These are phyloP conservation scores for Melastoma candidum DNA, from an alignment of 441 rosid genomes.

Conservation along the genomic window DNA sequence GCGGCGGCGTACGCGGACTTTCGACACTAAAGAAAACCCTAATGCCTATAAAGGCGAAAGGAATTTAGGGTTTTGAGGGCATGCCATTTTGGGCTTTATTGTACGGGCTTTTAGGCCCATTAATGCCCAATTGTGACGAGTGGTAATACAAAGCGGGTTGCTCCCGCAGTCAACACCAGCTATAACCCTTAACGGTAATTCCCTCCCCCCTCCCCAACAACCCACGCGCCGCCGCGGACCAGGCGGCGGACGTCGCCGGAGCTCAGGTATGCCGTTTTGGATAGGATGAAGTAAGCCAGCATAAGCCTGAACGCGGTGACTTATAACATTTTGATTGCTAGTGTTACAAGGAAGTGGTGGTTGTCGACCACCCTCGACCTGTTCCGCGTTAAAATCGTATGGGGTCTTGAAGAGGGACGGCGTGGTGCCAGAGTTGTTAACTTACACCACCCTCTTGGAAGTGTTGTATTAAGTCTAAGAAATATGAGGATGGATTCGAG, in stretches of 20 bases:
- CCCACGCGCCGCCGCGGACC: too few species aligned
- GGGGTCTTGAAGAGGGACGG: conserved; percentile 42
- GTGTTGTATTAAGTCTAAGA: conserved; percentile 41
- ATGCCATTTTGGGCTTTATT: too few species aligned
- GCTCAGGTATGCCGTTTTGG: conserved; percentile 43
- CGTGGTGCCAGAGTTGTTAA: conserved; percentile 39
- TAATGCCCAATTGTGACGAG: too few species aligned
- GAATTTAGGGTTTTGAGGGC: too few species aligned
- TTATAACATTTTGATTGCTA: conserved; percentile 61
- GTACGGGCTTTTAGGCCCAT: too few species aligned
- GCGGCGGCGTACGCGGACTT: too few species aligned
- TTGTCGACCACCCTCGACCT: conserved; percentile 32
- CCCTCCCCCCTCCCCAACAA: too few species aligned
- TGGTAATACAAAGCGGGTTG: too few species aligned
- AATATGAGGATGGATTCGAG: conserved; percentile 47
- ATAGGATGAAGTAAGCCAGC: conserved; percentile 59
- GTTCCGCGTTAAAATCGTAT: conserved; percentile 61
- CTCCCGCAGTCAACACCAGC: too few species aligned
- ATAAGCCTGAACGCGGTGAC: conserved; percentile 48
- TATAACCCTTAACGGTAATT: too few species aligned
- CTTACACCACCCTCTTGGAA: conserved; percentile 61
- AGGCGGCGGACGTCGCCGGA: conserved; percentile 4
- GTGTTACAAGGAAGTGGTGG: conserved; percentile 34
- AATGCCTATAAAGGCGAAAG: too few species aligned
- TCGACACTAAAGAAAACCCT: too few species aligned